phyloP scores from a whole-genome alignment of 352 stramenopile genomes.

The Lagenidium giganteum region DNA sequence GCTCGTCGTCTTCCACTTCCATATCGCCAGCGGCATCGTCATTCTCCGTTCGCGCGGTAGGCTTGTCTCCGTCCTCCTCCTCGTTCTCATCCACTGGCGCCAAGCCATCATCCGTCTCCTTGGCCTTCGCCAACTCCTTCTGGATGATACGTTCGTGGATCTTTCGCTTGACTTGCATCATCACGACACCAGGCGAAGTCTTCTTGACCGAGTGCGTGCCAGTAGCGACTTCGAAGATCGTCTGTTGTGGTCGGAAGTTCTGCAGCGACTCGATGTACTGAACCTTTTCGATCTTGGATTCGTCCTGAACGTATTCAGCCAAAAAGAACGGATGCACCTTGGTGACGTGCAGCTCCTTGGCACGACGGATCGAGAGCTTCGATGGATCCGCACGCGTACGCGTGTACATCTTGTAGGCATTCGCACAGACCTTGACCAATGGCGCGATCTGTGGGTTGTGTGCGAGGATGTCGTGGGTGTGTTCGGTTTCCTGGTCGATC shows the following conservation, averaged over 20 bases:
- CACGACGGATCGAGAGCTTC: slow-evolving; percentile 92
- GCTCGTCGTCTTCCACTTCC: slow-evolving; percentile 7
- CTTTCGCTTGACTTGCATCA: slow-evolving; percentile 87
- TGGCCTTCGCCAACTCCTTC: slow-evolving; percentile 56
- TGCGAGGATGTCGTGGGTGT: slow-evolving; percentile 87
- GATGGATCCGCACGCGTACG: slow-evolving; percentile 93
- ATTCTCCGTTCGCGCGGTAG: slow-evolving; percentile 1
- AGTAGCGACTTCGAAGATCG: slow-evolving; percentile 94
- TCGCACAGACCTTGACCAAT: slow-evolving; percentile 90
- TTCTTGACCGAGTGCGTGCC: slow-evolving; percentile 77
- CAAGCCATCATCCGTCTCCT: slow-evolving; percentile 22
- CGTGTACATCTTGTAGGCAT: slow-evolving; percentile 98
- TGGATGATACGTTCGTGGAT: slow-evolving; percentile 83
- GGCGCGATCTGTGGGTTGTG: slow-evolving; percentile 67
- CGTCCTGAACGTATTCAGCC: slow-evolving; percentile 81
- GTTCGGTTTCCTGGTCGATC: slow-evolving; percentile 96
- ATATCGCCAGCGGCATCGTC: slow-evolving; percentile 10
- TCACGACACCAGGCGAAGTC: slow-evolving; percentile 61
- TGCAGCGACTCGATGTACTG: slow-evolving; percentile 92
- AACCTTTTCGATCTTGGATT: slow-evolving; percentile 71
- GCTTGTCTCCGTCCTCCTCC: slow-evolving; percentile 8
- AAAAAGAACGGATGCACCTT: slow-evolving; percentile 92
- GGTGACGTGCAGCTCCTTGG: slow-evolving; percentile 90
- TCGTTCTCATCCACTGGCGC: slow-evolving; percentile 22
- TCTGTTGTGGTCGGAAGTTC: slow-evolving; percentile 93